These are phyloP conservation scores for Citrus trifoliata DNA, from an alignment of 345 rosid genomes.

Conservation along the genomic window DNA sequence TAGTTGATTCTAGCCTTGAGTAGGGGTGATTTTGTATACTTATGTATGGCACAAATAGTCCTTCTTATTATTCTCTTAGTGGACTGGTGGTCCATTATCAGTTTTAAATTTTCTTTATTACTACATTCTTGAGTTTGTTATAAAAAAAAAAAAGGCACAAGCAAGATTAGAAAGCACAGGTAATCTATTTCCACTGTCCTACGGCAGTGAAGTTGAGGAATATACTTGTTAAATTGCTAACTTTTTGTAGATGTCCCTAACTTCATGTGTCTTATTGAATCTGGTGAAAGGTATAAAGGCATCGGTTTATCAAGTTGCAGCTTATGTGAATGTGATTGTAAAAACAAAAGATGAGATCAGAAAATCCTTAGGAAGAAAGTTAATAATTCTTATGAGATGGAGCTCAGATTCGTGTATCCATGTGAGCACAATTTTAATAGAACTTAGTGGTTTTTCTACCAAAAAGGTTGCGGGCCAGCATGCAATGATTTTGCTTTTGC, in stretches of 20 bases:
- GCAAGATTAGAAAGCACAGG: too few species aligned
- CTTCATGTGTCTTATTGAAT: neutral
- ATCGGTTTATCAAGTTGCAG: neutral
- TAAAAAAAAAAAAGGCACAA: too few species aligned
- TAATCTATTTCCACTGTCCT: too few species aligned
- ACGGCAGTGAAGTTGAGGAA: neutral
- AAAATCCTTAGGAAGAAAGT: neutral
- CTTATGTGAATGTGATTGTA: neutral
- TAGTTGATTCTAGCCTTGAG: too few species aligned
- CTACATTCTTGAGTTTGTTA: too few species aligned
- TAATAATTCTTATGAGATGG: neutral
- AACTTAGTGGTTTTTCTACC: neutral
- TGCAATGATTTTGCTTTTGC: neutral
- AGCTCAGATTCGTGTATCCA: neutral
- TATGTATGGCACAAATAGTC: too few species aligned
- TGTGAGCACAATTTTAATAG: neutral
- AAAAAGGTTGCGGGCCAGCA: neutral
- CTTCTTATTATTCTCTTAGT: neutral
- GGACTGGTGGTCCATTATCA: too few species aligned
- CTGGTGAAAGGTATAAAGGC: neutral
- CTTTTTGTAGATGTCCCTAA: neutral
- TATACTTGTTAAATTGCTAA: neutral
- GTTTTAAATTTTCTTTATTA: too few species aligned
- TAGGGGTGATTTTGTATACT: too few species aligned
- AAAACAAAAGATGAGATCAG: neutral